Conservation (phyloP, 768 basidiomycete species). For the Termitomyces sp. region DNA sequence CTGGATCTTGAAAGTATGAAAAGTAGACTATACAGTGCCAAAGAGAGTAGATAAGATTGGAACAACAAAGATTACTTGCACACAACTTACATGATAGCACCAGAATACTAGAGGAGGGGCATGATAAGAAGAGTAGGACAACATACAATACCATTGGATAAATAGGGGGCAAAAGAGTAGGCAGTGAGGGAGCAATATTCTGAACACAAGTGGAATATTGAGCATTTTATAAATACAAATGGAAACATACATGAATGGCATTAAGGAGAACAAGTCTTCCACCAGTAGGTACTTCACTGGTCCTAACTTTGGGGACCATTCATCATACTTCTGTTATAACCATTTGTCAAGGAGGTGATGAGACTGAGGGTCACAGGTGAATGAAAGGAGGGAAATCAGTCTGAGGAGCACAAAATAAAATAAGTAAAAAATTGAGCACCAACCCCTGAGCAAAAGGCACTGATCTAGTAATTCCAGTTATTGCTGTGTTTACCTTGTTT, state of each 20-base stretch:
- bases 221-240: neutral
- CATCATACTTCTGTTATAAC: slow-evolving; percentile 78
- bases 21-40: slow-evolving; percentile 81
- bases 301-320: slow-evolving; percentile 67
- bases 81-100: slow-evolving; percentile 50
- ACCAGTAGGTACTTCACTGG: slow-evolving; percentile 59
- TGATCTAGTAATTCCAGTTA: too few species aligned
- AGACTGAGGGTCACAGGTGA: slow-evolving; percentile 32
- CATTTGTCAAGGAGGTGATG: slow-evolving; percentile 72
- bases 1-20: slow-evolving; percentile 67
- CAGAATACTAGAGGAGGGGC: slow-evolving; percentile 80
- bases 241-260: slow-evolving; percentile 59
- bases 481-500: too few species aligned
- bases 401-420: too few species aligned
- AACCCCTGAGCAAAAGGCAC: too few species aligned
- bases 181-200: slow-evolving; percentile 65
- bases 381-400: too few species aligned
- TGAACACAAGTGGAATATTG: slow-evolving; percentile 17
- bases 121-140: slow-evolving; percentile 82
- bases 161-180: slow-evolving; percentile 65
- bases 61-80: neutral
- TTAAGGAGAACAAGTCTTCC: slow-evolving; percentile 63
- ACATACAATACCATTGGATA: slow-evolving; percentile 71
- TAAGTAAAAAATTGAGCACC: too few species aligned
- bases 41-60: slow-evolving; percentile 24